These are phyloP conservation scores for Dioszegia crocea DNA, from an alignment of 768 basidiomycete species.

Conservation along the genomic window DNA sequence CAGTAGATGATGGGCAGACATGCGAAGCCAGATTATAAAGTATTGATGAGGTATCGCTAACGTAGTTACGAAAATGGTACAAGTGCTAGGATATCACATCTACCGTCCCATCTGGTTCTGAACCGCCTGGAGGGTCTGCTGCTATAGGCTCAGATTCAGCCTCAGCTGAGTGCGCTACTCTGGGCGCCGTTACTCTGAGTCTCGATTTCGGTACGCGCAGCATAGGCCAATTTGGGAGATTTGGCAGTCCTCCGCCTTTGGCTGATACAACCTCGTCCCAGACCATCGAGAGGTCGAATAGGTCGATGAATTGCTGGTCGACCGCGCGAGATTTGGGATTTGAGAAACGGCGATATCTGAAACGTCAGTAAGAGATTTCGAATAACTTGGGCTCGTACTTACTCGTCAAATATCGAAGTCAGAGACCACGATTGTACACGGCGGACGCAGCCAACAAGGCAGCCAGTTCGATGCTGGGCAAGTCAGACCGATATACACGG, in stretches of 20 bases:
- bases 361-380: not conserved
- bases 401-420: slow-evolving; percentile 48
- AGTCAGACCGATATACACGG: no score
- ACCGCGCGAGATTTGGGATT: slow-evolving; percentile 50
- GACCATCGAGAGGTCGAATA: slow-evolving; percentile 43
- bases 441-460: slow-evolving; percentile 51
- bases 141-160: not conserved
- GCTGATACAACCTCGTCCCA: slow-evolving; percentile 33
- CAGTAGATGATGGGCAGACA: no score
- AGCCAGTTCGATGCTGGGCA: slow-evolving; percentile 51
- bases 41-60: not conserved
- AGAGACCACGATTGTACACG: slow-evolving; percentile 50
- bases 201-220: slow-evolving; percentile 18
- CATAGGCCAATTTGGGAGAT: slow-evolving; percentile 42
- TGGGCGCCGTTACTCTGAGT: not conserved
- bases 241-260: slow-evolving; percentile 18
- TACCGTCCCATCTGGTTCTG: not conserved
- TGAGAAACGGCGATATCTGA: slow-evolving; percentile 49
- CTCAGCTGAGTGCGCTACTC: not conserved
- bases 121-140: not conserved
- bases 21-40: not conserved
- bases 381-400: not conserved
- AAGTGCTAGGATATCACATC: not conserved
- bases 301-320: slow-evolving; percentile 52
- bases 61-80: not conserved